These are phyloP conservation scores for Mucor mucedo DNA, from an alignment of 371 early-diverging fungal genomes.

Conservation along the genomic window DNA sequence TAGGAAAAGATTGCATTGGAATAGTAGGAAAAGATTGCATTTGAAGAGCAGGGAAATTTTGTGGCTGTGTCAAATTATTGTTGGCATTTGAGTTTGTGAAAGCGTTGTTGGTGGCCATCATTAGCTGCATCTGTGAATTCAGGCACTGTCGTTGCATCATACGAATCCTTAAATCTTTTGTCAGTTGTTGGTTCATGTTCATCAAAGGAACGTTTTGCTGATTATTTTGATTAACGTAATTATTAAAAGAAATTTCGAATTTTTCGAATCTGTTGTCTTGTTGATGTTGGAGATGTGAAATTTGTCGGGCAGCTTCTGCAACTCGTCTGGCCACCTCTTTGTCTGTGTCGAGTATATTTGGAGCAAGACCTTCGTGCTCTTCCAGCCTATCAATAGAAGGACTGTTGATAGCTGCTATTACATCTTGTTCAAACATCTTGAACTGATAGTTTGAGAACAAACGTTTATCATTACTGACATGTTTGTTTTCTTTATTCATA, in stretches of 20 bases:
- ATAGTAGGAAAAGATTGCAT: neutral
- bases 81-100: neutral
- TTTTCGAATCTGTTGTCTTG: neutral
- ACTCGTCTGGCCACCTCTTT: constrained; percentile 5
- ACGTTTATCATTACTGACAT: neutral
- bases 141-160: neutral
- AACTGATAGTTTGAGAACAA: neutral
- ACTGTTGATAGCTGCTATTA: neutral
- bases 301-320: neutral
- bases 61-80: no score
- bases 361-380: constrained; percentile 14
- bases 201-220: neutral
- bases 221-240: neutral
- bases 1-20: neutral
- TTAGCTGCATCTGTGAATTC: neutral
- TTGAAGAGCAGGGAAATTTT: neutral
- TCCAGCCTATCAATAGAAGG: constrained; percentile 6
- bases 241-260: neutral
- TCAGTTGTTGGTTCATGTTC: neutral
- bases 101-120: neutral
- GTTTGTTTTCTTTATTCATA: constrained; percentile 9
- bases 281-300: neutral
- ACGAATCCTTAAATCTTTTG: neutral
- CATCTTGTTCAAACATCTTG: constrained; percentile 3
- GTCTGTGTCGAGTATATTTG: constrained; percentile 5